Percentiles rank a stretch among this genome's conserved stretches.
Conservation (phyloP, 1,139 yeast genomes). For the Sporopachydermia cereana region DNA sequence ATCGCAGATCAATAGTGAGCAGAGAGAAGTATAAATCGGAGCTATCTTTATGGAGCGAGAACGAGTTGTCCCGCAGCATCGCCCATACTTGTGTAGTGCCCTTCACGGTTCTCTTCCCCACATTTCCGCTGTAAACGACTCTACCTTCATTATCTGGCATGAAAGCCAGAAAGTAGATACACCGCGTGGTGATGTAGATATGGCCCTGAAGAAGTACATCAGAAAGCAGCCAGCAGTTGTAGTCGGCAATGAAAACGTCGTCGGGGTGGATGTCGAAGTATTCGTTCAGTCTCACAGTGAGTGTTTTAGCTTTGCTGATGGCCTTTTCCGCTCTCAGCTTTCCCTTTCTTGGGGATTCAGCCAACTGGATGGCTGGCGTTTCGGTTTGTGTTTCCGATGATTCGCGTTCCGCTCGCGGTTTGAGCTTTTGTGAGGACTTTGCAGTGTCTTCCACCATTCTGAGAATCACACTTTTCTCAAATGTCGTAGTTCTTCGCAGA, state of each 20-base stretch:
- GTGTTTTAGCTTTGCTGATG: constrained; percentile 21
- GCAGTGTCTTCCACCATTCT: constrained; percentile 10
- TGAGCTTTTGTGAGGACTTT: constrained; percentile 12
- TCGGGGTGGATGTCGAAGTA: constrained; percentile 33
- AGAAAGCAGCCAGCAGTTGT: constrained; percentile 67
- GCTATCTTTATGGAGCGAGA: constrained; percentile 58
- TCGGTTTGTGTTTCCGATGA: neutral
- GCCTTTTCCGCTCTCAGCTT: constrained; percentile 8
- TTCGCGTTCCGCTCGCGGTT: constrained; percentile 8
- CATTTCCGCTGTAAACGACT: constrained; percentile 37
- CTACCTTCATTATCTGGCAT: constrained; percentile 52
- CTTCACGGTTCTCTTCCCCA: constrained; percentile 22
- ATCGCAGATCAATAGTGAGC: constrained; percentile 58
- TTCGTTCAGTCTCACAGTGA: constrained; percentile 23
- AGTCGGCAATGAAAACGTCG: constrained; percentile 45
- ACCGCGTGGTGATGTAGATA: constrained; percentile 53
- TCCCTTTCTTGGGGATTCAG: neutral
- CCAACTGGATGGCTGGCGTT: neutral
- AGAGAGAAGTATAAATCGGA: constrained; percentile 77
- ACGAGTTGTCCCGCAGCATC: constrained; percentile 53
- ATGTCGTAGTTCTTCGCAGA: too few relatives aligned
- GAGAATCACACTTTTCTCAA: too few relatives aligned
- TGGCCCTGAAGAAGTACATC: constrained; percentile 85
- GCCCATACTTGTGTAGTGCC: constrained; percentile 55
- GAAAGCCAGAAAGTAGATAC: constrained; percentile 67